A percentile compares a stretch with the other conserved stretches of the same genome.
These are phyloP conservation scores for Lactarius pseudohatsudake DNA, from an alignment of 768 basidiomycete genomes.

Conservation along the genomic window DNA sequence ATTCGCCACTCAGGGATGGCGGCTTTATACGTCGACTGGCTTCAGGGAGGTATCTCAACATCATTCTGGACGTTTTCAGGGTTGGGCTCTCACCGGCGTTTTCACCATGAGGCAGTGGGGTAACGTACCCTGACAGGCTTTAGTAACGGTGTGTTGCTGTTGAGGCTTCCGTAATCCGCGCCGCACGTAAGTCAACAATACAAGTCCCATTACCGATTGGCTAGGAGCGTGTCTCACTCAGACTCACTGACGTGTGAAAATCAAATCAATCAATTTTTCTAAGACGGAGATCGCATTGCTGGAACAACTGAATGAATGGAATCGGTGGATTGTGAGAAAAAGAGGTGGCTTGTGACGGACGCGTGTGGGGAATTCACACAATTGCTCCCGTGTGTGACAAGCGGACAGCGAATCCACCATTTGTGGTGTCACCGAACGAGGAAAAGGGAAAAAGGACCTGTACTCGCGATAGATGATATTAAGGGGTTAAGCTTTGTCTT, in stretches of 20 bases:
- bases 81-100: not conserved
- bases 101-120: not conserved
- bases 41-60: not conserved
- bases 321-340: not conserved
- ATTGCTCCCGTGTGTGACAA: not conserved
- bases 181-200: not conserved
- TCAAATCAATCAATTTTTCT: not conserved
- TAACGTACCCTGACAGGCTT: not conserved
- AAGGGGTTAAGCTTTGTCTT: not conserved
- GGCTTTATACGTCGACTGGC: not conserved
- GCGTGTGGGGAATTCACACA: not conserved
- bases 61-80: not conserved
- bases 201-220: conserved; percentile 15
- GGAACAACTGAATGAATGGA: not conserved
- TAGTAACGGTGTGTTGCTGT: not conserved
- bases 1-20: not conserved
- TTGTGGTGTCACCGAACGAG: not conserved
- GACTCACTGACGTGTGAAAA: not conserved
- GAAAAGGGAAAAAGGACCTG: not conserved
- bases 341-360: not conserved
- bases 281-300: not conserved
- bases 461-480: not conserved
- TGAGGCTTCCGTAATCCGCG: conserved; percentile 13
- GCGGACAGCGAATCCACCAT: not conserved
- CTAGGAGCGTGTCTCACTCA: not conserved